Evolutionary conservation across 768 basidiomycete species (phyloP).

Genomic region (Coprinopsis sp.): DNA sequence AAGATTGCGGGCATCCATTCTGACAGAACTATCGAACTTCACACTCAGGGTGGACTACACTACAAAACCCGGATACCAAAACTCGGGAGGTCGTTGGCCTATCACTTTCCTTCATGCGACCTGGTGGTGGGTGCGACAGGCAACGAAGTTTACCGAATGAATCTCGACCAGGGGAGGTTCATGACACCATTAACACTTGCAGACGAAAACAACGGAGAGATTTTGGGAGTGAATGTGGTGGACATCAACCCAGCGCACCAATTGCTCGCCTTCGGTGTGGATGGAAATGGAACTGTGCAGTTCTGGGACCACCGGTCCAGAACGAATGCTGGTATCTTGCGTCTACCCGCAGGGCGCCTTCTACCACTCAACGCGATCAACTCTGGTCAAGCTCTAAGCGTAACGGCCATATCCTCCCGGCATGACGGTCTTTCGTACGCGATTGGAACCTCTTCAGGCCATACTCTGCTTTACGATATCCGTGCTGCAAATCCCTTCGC

Average conservation of each 20-base stretch:
- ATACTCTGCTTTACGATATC: conserved; percentile 92
- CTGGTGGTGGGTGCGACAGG: conserved; percentile 82
- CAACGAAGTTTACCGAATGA: conserved; percentile 86
- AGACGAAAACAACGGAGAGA: conserved; percentile 43
- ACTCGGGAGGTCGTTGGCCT: conserved; percentile 87
- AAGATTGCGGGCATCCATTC: conserved; percentile 69
- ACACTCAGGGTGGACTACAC: conserved; percentile 91
- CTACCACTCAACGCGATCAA: conserved; percentile 32
- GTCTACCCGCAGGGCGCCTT: conserved; percentile 53
- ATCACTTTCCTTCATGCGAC: conserved; percentile 93
- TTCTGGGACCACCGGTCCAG: conserved; percentile 96
- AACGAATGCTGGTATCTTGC: conserved; percentile 62
- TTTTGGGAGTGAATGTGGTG: conserved; percentile 83
- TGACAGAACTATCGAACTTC: conserved; percentile 90
- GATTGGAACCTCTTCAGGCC: conserved; percentile 91
- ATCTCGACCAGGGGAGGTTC: conserved; percentile 93
- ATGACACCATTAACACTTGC: conserved; percentile 72
- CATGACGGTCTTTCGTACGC: conserved; percentile 91
- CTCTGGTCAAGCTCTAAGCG: conserved; percentile 40
- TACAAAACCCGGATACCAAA: conserved; percentile 92
- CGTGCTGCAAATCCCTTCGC: conserved; percentile 81
- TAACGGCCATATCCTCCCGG: conserved; percentile 83
- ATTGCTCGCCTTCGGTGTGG: conserved; percentile 82
- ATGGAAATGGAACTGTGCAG: conserved; percentile 82
- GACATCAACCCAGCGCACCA: conserved; percentile 95